These are phyloP conservation scores for Rhexocercosporidium sp. DNA, from an alignment of 2,329 filamentous ascomycete genomes.

Conservation along the genomic window DNA sequence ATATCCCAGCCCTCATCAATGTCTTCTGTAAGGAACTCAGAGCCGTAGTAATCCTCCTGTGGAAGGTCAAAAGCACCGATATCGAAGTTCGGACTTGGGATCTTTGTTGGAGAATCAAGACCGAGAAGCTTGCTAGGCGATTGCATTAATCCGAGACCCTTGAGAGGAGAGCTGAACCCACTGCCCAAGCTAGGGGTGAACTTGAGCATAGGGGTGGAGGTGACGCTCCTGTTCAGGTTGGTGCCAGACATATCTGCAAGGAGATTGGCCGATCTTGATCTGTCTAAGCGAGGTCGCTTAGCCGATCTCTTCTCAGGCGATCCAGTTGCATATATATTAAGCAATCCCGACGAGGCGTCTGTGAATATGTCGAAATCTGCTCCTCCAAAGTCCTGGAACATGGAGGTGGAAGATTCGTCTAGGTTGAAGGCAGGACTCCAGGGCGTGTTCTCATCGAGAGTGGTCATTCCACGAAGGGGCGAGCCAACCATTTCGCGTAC, in stretches of 20 bases:
- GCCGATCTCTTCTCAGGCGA: conserved; percentile 71
- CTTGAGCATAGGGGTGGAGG: conserved; percentile 57
- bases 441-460: conserved; percentile 58
- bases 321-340: conserved; percentile 57
- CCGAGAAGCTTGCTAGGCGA: conserved; percentile 60
- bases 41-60: conserved; percentile 57
- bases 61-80: conserved; percentile 36
- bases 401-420: conserved; percentile 54
- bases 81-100: conserved; percentile 31
- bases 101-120: conserved; percentile 35
- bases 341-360: conserved; percentile 47
- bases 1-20: conserved; percentile 71
- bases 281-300: conserved; percentile 64
- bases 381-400: conserved; percentile 53
- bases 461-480: conserved; percentile 63
- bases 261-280: conserved; percentile 65
- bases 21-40: conserved; percentile 63
- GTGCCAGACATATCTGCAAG: conserved; percentile 59
- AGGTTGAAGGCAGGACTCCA: conserved; percentile 73
- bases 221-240: conserved; percentile 55
- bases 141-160: conserved; percentile 56
- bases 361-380: conserved; percentile 67
- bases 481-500: conserved; percentile 84
- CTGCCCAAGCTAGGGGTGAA: conserved; percentile 46
- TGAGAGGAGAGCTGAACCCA: conserved; percentile 60